Conservation (phyloP, 306 rosid species). For the Urtica urens region DNA sequence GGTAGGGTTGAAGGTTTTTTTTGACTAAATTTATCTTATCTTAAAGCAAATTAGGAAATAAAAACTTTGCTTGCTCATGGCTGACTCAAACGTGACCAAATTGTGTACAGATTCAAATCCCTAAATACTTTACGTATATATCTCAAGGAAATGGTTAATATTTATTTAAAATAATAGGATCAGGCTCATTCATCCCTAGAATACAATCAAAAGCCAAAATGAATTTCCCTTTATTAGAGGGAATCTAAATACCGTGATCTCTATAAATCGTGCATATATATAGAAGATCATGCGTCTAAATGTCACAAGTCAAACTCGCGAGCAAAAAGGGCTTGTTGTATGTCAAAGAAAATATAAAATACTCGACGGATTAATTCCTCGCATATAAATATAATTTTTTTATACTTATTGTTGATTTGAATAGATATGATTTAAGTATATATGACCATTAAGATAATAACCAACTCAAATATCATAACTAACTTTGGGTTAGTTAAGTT, state of each 20-base stretch:
- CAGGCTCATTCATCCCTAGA: background rate
- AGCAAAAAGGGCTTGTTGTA: slow-evolving; percentile 17
- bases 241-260: background rate
- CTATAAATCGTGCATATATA: background rate
- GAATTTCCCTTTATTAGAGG: background rate
- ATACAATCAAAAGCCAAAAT: background rate
- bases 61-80: background rate
- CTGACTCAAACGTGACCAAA: slow-evolving; percentile 5
- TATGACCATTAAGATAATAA: background rate
- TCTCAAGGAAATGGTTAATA: too few relatives aligned
- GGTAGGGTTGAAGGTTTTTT: background rate
- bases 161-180: background rate
- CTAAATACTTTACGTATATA: background rate
- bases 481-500: background rate
- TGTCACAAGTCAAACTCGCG: slow-evolving; percentile 8
- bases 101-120: slow-evolving; percentile 1
- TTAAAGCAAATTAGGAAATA: background rate
- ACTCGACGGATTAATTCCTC: too few relatives aligned
- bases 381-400: too few relatives aligned
- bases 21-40: background rate
- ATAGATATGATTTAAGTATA: background rate
- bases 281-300: background rate
- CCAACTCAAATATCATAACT: too few relatives aligned
- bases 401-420: background rate
- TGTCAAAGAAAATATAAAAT: too few relatives aligned